Conservation (phyloP, 768 basidiomycete genomes). For the Tylopilus plumbeoviolaceoides region DNA sequence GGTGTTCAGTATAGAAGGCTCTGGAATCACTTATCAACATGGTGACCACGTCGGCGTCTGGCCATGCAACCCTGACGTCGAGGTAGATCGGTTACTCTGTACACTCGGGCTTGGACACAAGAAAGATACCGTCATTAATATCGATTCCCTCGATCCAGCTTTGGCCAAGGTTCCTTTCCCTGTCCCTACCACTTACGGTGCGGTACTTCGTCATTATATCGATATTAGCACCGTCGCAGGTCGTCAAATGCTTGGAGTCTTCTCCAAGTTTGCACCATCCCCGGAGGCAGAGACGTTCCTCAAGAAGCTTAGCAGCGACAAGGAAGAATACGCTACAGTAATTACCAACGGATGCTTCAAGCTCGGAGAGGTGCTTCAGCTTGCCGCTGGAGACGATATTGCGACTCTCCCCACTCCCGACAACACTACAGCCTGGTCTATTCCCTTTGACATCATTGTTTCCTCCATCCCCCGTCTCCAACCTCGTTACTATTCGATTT, state of each 20-base stretch:
- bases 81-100: conserved; percentile 85
- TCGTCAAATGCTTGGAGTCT: conserved; percentile 84
- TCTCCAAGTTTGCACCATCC: conserved; percentile 86
- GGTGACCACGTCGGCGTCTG: conserved; percentile 98
- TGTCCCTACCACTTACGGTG: conserved; percentile 89
- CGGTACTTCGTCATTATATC: conserved; percentile 94
- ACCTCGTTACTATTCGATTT: conserved; percentile 98
- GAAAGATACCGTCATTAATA: conserved; percentile 79
- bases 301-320: conserved; percentile 76
- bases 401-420: conserved; percentile 51
- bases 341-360: conserved; percentile 83
- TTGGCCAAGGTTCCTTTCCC: conserved; percentile 99
- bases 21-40: conserved; percentile 97
- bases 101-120: conserved; percentile 81
- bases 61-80: conserved; percentile 91
- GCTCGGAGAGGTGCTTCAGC: conserved; percentile 88
- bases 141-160: conserved; percentile 96
- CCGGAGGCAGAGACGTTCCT: conserved; percentile 72
- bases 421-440: conserved; percentile 82
- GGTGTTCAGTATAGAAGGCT: conserved; percentile 91
- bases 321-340: conserved; percentile 78
- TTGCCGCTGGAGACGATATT: conserved; percentile 80
- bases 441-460: conserved; percentile 96
- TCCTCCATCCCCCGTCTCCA: conserved; percentile 92
- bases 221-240: conserved; percentile 94